Conservation (phyloP, 371 early-diverging fungal species). For the Mucor indicus region DNA sequence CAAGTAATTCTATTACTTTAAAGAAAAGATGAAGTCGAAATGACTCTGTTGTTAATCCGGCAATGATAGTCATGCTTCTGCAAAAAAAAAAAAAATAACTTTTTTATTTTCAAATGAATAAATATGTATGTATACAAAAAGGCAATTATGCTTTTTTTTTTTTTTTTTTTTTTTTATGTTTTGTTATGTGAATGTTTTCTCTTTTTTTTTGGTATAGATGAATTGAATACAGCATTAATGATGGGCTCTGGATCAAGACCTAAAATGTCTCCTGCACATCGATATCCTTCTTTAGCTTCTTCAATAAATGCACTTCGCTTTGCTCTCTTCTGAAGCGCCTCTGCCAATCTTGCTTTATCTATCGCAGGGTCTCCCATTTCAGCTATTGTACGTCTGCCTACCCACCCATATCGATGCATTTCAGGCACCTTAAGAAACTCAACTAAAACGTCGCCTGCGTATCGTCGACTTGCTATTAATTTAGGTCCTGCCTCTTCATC, state of each 20-base stretch:
- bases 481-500: slow-evolving; percentile 8
- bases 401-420: slow-evolving; percentile 44
- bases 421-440: slow-evolving; percentile 21
- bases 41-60: too few species aligned
- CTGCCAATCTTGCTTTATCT: slow-evolving; percentile 28
- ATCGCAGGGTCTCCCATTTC: slow-evolving; percentile 27
- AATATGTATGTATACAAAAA: too few species aligned
- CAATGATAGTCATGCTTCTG: too few species aligned
- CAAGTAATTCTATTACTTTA: too few species aligned
- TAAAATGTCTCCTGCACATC: slow-evolving; percentile 25
- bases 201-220: not conserved
- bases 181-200: too few species aligned
- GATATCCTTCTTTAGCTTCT: slow-evolving; percentile 43
- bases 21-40: too few species aligned
- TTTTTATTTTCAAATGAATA: too few species aligned
- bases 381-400: slow-evolving; percentile 19
- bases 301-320: slow-evolving; percentile 21
- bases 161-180: too few species aligned
- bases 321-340: too few species aligned
- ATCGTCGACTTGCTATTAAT: slow-evolving; percentile 5
- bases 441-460: slow-evolving; percentile 5
- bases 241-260: slow-evolving; percentile 20
- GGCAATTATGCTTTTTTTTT: too few species aligned
- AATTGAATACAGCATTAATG: slow-evolving; percentile 6
- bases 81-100: too few species aligned